Percentiles rank a stretch among this genome's conserved stretches.
Evolutionary conservation across 139 green algal genomes (phyloP).

Genomic region (Chlorella sp.): DNA sequence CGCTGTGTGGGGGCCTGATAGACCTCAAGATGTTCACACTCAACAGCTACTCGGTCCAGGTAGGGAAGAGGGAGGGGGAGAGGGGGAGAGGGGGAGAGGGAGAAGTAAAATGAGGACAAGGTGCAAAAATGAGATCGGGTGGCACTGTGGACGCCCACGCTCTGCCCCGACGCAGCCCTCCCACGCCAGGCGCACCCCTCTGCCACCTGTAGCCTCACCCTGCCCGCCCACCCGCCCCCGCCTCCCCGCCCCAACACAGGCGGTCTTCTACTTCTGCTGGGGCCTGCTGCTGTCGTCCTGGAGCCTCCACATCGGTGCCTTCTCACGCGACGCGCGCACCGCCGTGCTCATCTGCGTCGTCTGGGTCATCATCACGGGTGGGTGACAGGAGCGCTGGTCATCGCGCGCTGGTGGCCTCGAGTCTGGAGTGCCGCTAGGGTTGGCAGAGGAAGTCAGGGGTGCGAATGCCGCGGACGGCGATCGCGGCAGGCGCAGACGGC

Average conservation of each 20-base stretch:
- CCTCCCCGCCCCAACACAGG: constrained; percentile 46
- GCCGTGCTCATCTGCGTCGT: constrained; percentile 36
- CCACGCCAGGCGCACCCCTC: neutral
- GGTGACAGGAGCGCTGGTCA: too few relatives aligned
- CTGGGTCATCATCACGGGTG: constrained; percentile 44
- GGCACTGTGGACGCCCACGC: too few relatives aligned
- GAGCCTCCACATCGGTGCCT: constrained; percentile 51
- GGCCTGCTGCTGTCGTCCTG: constrained; percentile 62
- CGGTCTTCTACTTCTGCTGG: constrained; percentile 77
- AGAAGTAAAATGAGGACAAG: too few relatives aligned
- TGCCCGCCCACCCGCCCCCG: neutral
- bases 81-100: too few relatives aligned
- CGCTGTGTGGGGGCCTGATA: constrained; percentile 55
- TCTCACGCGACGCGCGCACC: constrained; percentile 27
- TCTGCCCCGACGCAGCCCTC: neutral
- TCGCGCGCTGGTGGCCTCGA: too few relatives aligned
- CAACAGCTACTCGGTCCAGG: constrained; percentile 66
- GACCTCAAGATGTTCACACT: constrained; percentile 80
- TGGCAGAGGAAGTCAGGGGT: too few relatives aligned
- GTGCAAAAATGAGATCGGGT: too few relatives aligned
- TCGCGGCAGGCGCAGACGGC: too few relatives aligned
- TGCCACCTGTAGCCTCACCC: too few relatives aligned
- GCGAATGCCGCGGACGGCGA: too few relatives aligned
- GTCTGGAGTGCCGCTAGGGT: too few relatives aligned
- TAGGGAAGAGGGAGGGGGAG: too few relatives aligned